These are phyloP conservation scores for Metschnikowia hibisci DNA, from an alignment of 805 yeast genomes.

Conservation along the genomic window DNA sequence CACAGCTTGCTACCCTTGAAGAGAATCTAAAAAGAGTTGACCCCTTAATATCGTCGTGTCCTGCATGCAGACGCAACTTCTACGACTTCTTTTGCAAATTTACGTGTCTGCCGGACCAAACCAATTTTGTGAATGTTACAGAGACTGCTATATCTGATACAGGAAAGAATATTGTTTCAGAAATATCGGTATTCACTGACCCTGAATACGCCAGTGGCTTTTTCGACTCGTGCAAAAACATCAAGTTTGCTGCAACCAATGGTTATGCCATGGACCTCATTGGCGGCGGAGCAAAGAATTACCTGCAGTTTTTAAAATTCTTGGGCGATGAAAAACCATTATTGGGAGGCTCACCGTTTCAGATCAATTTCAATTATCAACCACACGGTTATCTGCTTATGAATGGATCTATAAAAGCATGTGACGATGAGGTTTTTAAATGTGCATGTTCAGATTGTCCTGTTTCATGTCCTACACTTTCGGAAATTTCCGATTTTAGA, in stretches of 20 bases:
- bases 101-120: conserved; percentile 85
- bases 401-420: conserved; percentile 37
- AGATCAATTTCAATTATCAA: conserved; percentile 66
- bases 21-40: conserved; percentile 34
- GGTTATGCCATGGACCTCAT: conserved; percentile 95
- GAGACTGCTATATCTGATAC: conserved; percentile 46
- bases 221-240: conserved; percentile 80
- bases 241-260: conserved; percentile 90
- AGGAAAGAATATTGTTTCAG: conserved; percentile 61
- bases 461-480: conserved; percentile 68
- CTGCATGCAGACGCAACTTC: conserved; percentile 88
- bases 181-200: conserved; percentile 60
- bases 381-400: conserved; percentile 20
- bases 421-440: conserved; percentile 62
- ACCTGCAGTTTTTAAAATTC: conserved; percentile 71
- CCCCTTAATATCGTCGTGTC: conserved; percentile 53
- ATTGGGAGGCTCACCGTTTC: conserved; percentile 94
- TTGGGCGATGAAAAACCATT: conserved; percentile 92
- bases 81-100: conserved; percentile 80
- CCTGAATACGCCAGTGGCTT: conserved; percentile 57
- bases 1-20: conserved; percentile 55
- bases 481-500: conserved; percentile 35
- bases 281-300: conserved; percentile 93
- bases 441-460: conserved; percentile 94
- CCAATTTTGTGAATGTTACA: conserved; percentile 67